These are phyloP conservation scores for Exophiala lecanii-corni DNA, from an alignment of 2,329 filamentous ascomycete species.

Conservation along the genomic window DNA sequence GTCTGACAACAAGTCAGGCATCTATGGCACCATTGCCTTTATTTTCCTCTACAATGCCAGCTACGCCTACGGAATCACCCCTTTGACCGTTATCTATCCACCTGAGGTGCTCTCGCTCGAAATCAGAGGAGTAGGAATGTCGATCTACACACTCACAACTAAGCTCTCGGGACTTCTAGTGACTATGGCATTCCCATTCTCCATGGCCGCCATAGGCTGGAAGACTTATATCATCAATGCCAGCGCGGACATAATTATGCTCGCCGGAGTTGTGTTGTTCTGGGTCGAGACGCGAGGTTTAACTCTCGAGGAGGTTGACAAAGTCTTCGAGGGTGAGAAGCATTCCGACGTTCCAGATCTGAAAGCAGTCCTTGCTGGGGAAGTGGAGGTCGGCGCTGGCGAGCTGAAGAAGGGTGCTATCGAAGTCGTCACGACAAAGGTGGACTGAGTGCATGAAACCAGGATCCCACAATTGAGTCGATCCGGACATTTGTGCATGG, in stretches of 20 bases:
- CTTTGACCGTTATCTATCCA: slow-evolving; percentile 34
- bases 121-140: slow-evolving; percentile 27
- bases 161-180: slow-evolving; percentile 32
- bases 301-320: slow-evolving; percentile 28
- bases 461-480: too few relatives aligned
- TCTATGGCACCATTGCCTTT: slow-evolving; percentile 38
- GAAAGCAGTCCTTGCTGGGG: slow-evolving; percentile 6
- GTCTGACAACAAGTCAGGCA: slow-evolving; percentile 35
- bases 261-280: slow-evolving; percentile 24
- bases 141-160: slow-evolving; percentile 4
- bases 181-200: slow-evolving; percentile 42
- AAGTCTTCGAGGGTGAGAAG: slow-evolving; percentile 24
- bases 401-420: slow-evolving; percentile 4
- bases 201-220: slow-evolving; percentile 41
- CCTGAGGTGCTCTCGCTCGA: slow-evolving; percentile 33
- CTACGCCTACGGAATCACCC: slow-evolving; percentile 34
- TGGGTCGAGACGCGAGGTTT: slow-evolving; percentile 27
- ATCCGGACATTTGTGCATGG: too few relatives aligned
- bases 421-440: too few relatives aligned
- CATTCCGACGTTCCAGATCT: slow-evolving; percentile 17
- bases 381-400: slow-evolving; percentile 9
- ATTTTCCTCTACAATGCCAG: slow-evolving; percentile 35
- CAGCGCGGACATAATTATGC: slow-evolving; percentile 39
- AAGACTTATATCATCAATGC: slow-evolving; percentile 48
- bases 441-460: too few relatives aligned